These are phyloP conservation scores for Corylus americana DNA, from an alignment of 306 rosid genomes.

Conservation along the genomic window DNA sequence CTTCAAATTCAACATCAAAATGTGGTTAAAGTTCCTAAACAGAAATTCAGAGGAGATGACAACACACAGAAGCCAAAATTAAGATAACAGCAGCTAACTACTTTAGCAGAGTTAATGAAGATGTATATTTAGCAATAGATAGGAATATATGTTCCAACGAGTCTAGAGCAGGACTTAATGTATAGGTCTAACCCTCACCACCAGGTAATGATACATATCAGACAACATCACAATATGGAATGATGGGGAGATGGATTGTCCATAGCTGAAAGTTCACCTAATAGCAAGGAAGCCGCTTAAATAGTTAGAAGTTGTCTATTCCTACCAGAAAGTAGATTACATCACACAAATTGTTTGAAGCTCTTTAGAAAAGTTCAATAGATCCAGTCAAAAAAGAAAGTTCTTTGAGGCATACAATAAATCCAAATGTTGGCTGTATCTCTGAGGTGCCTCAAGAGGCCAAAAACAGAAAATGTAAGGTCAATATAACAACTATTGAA, in stretches of 20 bases:
- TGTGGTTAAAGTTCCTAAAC: not conserved
- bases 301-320: not conserved
- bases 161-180: not conserved
- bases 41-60: slow-evolving; percentile 1
- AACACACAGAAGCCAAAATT: not conserved
- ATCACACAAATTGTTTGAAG: not conserved
- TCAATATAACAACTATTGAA: not conserved
- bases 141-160: not conserved
- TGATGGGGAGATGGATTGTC: not conserved
- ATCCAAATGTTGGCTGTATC: not conserved
- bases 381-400: too few relatives aligned
- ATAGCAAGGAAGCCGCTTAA: not conserved
- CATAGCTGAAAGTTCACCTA: not conserved
- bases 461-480: not conserved
- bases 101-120: not conserved
- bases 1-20: slow-evolving; percentile 19
- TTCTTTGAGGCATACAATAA: not conserved
- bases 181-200: not conserved
- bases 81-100: not conserved
- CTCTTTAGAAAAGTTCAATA: not conserved
- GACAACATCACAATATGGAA: too few relatives aligned
- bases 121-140: not conserved
- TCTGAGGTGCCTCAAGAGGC: not conserved
- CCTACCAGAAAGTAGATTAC: not conserved
- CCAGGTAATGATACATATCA: not conserved